phyloP scores from a whole-genome alignment of 2,329 filamentous ascomycete species.

The Alternaria sp. region DNA sequence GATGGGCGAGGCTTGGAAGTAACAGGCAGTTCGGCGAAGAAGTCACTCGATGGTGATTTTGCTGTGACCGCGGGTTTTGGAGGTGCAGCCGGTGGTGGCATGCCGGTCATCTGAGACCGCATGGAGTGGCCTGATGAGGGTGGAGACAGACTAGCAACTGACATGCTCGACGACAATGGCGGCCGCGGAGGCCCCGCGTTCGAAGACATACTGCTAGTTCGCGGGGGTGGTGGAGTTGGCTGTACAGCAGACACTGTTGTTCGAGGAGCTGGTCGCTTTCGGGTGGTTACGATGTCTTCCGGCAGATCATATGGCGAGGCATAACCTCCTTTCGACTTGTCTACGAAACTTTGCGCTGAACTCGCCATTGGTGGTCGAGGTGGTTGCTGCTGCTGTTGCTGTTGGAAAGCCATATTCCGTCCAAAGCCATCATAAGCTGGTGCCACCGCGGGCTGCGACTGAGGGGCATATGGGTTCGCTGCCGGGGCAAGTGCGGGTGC shows the following conservation, averaged over 20 bases:
- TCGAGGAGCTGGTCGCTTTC: conserved; percentile 58
- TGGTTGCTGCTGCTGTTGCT: conserved; percentile 44
- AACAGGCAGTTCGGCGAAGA: conserved; percentile 58
- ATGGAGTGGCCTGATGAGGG: conserved; percentile 50
- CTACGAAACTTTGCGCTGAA: conserved; percentile 77
- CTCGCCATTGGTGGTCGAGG: conserved; percentile 59
- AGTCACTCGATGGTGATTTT: conserved; percentile 46
- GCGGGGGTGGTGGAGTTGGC: conserved; percentile 59
- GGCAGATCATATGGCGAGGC: conserved; percentile 94
- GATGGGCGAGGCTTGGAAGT: conserved; percentile 50
- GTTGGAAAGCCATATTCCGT: conserved; percentile 32
- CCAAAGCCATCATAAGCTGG: conserved; percentile 41
- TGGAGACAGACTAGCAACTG: conserved; percentile 47
- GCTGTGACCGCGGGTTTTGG: conserved; percentile 36
- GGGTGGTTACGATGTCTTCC: conserved; percentile 79
- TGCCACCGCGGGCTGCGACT: conserved; percentile 52
- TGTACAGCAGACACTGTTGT: conserved; percentile 42
- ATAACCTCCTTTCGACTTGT: conserved; percentile 91
- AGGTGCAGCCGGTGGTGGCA: conserved; percentile 30
- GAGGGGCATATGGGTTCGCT: conserved; percentile 58
- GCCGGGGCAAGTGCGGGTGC: conserved; percentile 23
- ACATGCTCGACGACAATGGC: conserved; percentile 38
- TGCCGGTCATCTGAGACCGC: conserved; percentile 37
- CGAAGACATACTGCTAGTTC: conserved; percentile 65
- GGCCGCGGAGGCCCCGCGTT: conserved; percentile 26